Base-by-base conservation (phyloP, 495 filamentous ascomycete genomes). In the Sporormia fimetaria region DNA sequence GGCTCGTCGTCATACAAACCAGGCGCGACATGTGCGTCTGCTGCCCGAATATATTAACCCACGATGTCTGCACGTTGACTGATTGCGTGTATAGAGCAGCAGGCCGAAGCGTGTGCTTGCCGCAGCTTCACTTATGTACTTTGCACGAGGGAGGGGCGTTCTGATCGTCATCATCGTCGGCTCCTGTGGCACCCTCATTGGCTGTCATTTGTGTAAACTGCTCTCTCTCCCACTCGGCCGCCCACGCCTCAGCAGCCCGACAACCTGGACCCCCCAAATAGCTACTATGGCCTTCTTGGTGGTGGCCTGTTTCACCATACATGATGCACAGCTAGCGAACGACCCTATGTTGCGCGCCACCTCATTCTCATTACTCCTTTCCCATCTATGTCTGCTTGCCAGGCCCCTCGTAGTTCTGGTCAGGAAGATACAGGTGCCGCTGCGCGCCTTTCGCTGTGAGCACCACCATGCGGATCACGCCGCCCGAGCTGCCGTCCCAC, bases 401-500 rank as follows among this genome's bases (percentile, higher is more conserved):
- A 10, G 68, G 77, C 21, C 71, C 76, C 16, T 69, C 71, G 64
- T 94, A 94, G 36, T 74, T 76, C 47, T 80, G 79, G 68, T 94
- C 85, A 34, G 87, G 87, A 57, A 94, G 67, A 61, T 93, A 94
- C 52, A 94, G 62, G 62, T 93, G 86, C 61, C 87, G 74, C 60
- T 82, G 71, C 3, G 87, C 87, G n/a, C 87, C 87, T 60, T 80
- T 67, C 27, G 75, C 71, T 39, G 90, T 98, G 67, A 98, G 63
- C 36, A 98, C 90, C 37, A 95, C 92, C 81, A 98, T 76, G 47
- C 90, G 76, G 57, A 98, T 98, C 32, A 98, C 90, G 61, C 92
- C 90, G 38, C 90, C 90, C 8, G 92, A 96, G 67, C 87, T 94
- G 29, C 90, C 88, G 61, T 98, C 90, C 90, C 90, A 96, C 65